These are phyloP conservation scores for Phytophthora tentaculata DNA, from an alignment of 352 stramenopile genomes.

Conservation along the genomic window DNA sequence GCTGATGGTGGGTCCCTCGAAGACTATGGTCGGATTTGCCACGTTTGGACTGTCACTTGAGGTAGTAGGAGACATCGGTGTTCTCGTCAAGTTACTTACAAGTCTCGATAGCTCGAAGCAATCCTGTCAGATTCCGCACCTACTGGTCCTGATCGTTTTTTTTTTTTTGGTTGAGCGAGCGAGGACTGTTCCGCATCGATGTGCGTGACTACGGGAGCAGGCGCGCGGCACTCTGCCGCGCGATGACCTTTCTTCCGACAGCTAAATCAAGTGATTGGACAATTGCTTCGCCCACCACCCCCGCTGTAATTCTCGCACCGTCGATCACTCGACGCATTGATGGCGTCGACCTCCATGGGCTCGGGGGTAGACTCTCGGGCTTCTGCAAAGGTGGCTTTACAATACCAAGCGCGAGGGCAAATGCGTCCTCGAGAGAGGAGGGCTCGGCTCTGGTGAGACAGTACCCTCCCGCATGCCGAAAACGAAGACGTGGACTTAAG, in stretches of 20 bases:
- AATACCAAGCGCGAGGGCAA: no score
- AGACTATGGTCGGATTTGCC: constrained; percentile 14
- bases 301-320: not conserved
- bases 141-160: no score
- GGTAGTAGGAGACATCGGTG: constrained; percentile 17
- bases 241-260: not conserved
- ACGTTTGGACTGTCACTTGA: constrained; percentile 16
- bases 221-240: not conserved
- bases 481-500: constrained; percentile 23
- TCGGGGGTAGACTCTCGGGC: no score
- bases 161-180: no score
- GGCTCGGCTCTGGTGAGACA: no score
- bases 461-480: constrained; percentile 20
- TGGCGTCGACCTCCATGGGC: not conserved
- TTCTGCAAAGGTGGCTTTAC: no score
- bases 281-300: not conserved
- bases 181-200: no score
- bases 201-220: not conserved
- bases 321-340: no score
- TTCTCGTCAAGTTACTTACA: constrained; percentile 18
- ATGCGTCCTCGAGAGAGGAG: no score
- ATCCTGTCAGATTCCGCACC: not conserved
- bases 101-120: constrained; percentile 1
- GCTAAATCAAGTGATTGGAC: not conserved
- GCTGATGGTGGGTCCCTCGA: constrained; percentile 26